Base-by-base conservation (phyloP, 2,329 filamentous ascomycete genomes). In the Alternaria arborescens region DNA sequence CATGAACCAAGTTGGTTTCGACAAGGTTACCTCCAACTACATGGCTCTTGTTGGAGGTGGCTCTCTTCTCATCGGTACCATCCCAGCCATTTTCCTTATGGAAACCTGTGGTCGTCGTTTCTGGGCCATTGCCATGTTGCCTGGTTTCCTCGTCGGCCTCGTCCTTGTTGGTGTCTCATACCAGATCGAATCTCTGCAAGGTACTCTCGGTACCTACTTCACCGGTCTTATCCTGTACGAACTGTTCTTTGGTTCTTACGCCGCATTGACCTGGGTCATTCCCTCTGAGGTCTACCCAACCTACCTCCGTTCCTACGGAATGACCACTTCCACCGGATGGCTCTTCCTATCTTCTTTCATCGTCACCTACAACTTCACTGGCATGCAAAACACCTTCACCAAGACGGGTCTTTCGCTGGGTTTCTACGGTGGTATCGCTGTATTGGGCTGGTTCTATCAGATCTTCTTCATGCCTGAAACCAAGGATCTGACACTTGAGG, bases 381-480 rank as follows among this genome's bases (percentile, higher is more conserved):
- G 83, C 10, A 92, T 92, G 90, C 86, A 90, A 75, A 75, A 84
- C 0, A 85, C 86, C n/a, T 90, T 92, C 85, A 86, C 83, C 8
- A 82, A 79, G 34, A 91, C 88, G 1, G 89, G 90, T 10, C 81
- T 92, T 0, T 82, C 86, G 0, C 83, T 92, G 0, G 90, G 90
- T 3, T 92, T 92, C 78, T 92, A 91, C 74, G 89, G 90, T 5
- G 90, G 90, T 16, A 91, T 92, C 55, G 89, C 89, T 0, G 83
- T 90, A 0, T 10, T 92, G 0, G 90, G 89, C 12, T 90, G 88
- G 85, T 80, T 91, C 67, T 92, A 91, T 76, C 89, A 92, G 78
- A 81, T 91, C 47, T 74, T 91, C 51, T 92, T 91, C 79, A 92
- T 92, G 90, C 89, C 88, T 0, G 89, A 91, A 81, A 91, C 89